These are phyloP conservation scores for Colletotrichum echinochloae DNA, from an alignment of 2,329 filamentous ascomycete genomes.

Conservation along the genomic window DNA sequence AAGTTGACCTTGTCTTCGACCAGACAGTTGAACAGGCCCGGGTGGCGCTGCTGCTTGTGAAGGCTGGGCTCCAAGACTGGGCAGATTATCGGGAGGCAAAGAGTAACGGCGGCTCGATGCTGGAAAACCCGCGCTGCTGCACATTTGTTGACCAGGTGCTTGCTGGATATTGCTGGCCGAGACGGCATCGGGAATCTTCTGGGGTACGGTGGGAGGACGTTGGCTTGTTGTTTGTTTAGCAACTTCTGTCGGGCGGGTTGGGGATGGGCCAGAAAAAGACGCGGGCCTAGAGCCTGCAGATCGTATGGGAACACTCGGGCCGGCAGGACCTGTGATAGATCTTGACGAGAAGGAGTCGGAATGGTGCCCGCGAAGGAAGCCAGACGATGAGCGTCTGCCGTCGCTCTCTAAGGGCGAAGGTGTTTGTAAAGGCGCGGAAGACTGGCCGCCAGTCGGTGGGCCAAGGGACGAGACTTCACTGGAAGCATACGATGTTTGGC, in stretches of 20 bases:
- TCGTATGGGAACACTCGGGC: constrained; percentile 10
- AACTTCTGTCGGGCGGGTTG: neutral
- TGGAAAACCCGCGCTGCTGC: neutral
- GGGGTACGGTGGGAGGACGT: constrained; percentile 31
- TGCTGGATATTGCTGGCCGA: neutral
- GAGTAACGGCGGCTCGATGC: constrained; percentile 27
- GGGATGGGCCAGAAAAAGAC: constrained; percentile 26
- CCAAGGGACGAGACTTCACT: constrained; percentile 46
- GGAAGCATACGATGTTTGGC: constrained; percentile 24
- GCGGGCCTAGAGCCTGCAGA: constrained; percentile 13
- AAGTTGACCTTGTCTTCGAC: neutral
- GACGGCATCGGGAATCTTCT: neutral
- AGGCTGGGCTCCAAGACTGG: neutral
- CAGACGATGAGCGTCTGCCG: constrained; percentile 25
- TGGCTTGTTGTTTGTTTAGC: neutral
- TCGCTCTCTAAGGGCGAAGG: constrained; percentile 47
- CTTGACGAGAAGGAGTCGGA: neutral
- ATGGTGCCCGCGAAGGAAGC: constrained; percentile 40
- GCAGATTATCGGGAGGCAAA: constrained; percentile 13
- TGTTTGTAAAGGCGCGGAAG: constrained; percentile 44
- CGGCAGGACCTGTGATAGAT: constrained; percentile 6
- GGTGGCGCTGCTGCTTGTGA: neutral
- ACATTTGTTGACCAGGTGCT: neutral
- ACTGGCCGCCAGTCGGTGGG: constrained; percentile 46
- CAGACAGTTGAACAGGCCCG: neutral